phyloP scores from a whole-genome alignment of 1,284 basidiomycete species.

The Anthracocystis setariae region DNA sequence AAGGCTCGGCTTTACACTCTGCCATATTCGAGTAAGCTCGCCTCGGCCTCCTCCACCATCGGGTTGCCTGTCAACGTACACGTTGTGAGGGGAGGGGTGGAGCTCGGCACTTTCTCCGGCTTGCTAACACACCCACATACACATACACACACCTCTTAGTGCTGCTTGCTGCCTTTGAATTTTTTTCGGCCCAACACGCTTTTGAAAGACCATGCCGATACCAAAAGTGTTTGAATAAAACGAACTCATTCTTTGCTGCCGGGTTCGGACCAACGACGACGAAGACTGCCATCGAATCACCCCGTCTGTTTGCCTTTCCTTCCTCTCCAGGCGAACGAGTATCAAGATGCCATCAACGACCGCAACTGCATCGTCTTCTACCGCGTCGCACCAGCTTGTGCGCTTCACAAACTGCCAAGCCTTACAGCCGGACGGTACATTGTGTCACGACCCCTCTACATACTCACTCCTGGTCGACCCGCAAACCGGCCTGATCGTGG shows the following conservation, averaged over 20 bases:
- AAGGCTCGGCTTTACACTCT: slow-evolving; percentile 6
- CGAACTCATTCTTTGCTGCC: not conserved
- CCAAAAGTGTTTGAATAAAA: not conserved
- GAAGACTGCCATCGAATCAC: not conserved
- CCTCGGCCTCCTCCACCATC: too few relatives aligned
- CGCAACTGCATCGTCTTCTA: not conserved
- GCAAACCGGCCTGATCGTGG: slow-evolving; percentile 18
- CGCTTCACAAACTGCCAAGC: slow-evolving; percentile 46
- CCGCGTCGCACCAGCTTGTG: slow-evolving; percentile 4
- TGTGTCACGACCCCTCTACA: slow-evolving; percentile 12
- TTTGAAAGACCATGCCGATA: too few relatives aligned
- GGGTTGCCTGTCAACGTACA: too few relatives aligned
- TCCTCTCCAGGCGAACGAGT: too few relatives aligned
- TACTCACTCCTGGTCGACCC: slow-evolving; percentile 41
- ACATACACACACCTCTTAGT: too few relatives aligned
- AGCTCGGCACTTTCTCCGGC: slow-evolving; percentile 7
- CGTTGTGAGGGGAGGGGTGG: too few relatives aligned
- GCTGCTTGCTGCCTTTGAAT: too few relatives aligned
- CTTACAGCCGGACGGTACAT: slow-evolving; percentile 27
- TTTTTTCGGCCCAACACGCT: too few relatives aligned
- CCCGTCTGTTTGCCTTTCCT: too few relatives aligned
- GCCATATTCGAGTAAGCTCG: too few relatives aligned
- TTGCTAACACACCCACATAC: not conserved
- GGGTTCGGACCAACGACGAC: too few relatives aligned
- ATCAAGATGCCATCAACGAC: slow-evolving; percentile 4